Percentiles rank a stretch among this genome's conserved stretches.
These are phyloP conservation scores for Globisporangium alternatum DNA, from an alignment of 352 stramenopile genomes.

Conservation along the genomic window DNA sequence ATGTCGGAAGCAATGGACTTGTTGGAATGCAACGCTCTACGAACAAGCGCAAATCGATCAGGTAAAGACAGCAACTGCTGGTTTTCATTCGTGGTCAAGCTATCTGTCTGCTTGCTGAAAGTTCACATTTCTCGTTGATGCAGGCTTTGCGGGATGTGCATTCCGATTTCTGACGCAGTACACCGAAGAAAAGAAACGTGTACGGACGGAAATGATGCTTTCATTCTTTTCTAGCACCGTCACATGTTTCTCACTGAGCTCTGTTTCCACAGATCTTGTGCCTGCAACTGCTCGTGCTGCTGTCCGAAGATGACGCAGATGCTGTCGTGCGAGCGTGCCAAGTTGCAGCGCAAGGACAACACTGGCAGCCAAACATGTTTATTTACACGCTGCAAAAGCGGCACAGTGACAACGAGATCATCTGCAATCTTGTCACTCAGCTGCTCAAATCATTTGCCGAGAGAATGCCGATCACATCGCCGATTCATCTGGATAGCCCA, in stretches of 20 bases:
- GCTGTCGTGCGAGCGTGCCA: slow-evolving; percentile 53
- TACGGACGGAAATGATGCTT: slow-evolving; percentile 20
- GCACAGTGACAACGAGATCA: slow-evolving; percentile 42
- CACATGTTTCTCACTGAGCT: slow-evolving; percentile 2
- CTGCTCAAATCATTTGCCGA: slow-evolving; percentile 43
- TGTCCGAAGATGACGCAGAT: slow-evolving; percentile 48
- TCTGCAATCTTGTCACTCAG: slow-evolving; percentile 38
- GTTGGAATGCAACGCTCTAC: slow-evolving; percentile 43
- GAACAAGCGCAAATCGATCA: slow-evolving; percentile 41
- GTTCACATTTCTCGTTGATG: not conserved
- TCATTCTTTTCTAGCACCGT: not conserved
- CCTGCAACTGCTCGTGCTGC: slow-evolving; percentile 50
- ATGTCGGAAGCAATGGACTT: slow-evolving; percentile 53
- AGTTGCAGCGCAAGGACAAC: slow-evolving; percentile 59
- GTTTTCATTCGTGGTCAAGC: not conserved
- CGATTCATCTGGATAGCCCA: slow-evolving; percentile 38
- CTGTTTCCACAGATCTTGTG: slow-evolving; percentile 38
- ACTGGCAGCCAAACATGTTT: slow-evolving; percentile 81
- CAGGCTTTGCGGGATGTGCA: slow-evolving; percentile 56
- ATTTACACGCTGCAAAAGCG: slow-evolving; percentile 74
- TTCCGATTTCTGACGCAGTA: slow-evolving; percentile 55
- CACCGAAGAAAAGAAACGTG: slow-evolving; percentile 52
- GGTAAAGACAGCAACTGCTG: slow-evolving; percentile 19
- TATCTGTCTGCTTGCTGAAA: not conserved
- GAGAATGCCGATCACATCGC: slow-evolving; percentile 56